Percentiles rank a stretch among this genome's conserved stretches.
Conservation (phyloP, 2,329 filamentous ascomycete species). For the Paraphaeosphaeria sporulosa region DNA sequence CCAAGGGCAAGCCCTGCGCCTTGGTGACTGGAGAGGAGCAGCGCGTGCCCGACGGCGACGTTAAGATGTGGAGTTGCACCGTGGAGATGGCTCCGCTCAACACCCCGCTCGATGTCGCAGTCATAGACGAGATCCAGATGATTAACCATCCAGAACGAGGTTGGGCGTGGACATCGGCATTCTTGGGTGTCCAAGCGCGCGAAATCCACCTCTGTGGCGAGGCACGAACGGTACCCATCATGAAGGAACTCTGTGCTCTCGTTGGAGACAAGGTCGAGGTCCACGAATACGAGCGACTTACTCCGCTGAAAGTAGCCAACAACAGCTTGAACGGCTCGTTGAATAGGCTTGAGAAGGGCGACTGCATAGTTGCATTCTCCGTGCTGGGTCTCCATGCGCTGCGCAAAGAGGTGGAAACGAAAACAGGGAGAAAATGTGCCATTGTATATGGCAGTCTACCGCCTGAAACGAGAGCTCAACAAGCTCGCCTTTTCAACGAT, state of each 20-base stretch:
- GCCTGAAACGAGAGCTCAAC: conserved; percentile 89
- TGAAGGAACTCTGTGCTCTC: conserved; percentile 77
- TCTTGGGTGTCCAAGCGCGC: conserved; percentile 84
- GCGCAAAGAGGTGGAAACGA: conserved; percentile 77
- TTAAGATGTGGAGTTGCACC: conserved; percentile 79
- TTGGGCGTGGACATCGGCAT: conserved; percentile 92
- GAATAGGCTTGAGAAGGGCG: conserved; percentile 80
- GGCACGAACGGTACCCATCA: conserved; percentile 78
- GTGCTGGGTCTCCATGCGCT: conserved; percentile 81
- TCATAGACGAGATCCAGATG: conserved; percentile 99
- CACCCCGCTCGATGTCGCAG: conserved; percentile 80
- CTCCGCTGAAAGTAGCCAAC: conserved; percentile 72
- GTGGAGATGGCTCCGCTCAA: conserved; percentile 83
- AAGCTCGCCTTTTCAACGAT: conserved; percentile 93
- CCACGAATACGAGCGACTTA: conserved; percentile 84
- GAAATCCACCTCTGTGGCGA: conserved; percentile 96
- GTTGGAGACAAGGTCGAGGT: conserved; percentile 84
- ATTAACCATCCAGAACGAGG: conserved; percentile 81
- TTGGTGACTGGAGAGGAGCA: conserved; percentile 93
- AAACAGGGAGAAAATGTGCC: conserved; percentile 81
- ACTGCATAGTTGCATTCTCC: conserved; percentile 88
- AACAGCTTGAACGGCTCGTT: conserved; percentile 71
- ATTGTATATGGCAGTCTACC: conserved; percentile 93
- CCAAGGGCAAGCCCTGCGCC: conserved; percentile 78
- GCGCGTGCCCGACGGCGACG: conserved; percentile 65